Evolutionary conservation across 106 monocot genomes (phyloP), one percentile per base, ranked within the genome.

Genomic region (Acanthochlamys bracteata): DNA sequence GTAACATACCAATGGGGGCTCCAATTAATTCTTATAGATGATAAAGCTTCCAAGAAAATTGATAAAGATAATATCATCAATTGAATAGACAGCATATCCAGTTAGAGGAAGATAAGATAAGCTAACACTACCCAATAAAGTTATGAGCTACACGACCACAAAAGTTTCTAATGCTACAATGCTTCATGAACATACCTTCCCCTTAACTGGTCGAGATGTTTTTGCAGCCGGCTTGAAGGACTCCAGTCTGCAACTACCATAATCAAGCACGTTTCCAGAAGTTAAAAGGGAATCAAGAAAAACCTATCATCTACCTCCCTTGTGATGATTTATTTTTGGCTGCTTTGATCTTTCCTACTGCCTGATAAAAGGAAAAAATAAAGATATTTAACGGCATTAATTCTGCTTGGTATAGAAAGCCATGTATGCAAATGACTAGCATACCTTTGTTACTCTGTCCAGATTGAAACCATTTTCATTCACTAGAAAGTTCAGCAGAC

Each of bases 331-430:
- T 96, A 68, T 96, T 80, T 61, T 87, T 90, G n/a, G 90, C 86
- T 71, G 90, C 84, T 80, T 82, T 90, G 52, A 96, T 96, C 69
- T 90, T 96, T 71, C 82, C 95, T 62, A 88, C 75, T 46, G 86
- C 83, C 94, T 95, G 68, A 42, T 27, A 27, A 33, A 39, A 41
- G 7, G 53, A 12, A 9, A 55, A 20, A 19, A 60, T n/a, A 60
- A 12, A 10, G 27, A 64, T 3, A 22, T 17, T 33, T 33, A 3
- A 33, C 33, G 33, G 6, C 4, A 33, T 33, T 33, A 33, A 33
- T 33, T 33, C 33, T 6, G 6, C 4, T 33, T 33, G 33, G 6
- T 33, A 33, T 33, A 20, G 20, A 45, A 42, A 25, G 15, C 19
- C 24, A 10, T 9, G 13, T 26, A 6, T 10, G 11, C 39, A 25